phyloP scores from a whole-genome alignment of 306 rosid species.

The Cicer chorassanicum region DNA sequence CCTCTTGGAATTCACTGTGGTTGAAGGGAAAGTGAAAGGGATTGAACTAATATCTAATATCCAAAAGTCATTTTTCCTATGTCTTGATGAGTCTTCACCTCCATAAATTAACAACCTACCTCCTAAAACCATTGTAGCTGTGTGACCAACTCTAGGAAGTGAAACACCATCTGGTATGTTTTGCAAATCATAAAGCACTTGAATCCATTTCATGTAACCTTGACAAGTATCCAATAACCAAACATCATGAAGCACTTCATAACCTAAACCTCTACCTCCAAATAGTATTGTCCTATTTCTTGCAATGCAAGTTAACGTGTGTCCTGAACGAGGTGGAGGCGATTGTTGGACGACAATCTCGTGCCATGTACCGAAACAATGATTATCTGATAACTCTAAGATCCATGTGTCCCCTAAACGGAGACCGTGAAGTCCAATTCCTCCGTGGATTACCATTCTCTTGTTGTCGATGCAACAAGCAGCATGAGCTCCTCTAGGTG shows the following conservation, averaged over 20 bases:
- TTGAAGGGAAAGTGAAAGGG: constrained; percentile 51
- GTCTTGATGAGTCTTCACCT: constrained; percentile 83
- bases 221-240: constrained; percentile 72
- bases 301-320: constrained; percentile 75
- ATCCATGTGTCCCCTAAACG: constrained; percentile 90
- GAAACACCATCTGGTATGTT: constrained; percentile 71
- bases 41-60: constrained; percentile 67
- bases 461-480: constrained; percentile 69
- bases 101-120: constrained; percentile 80
- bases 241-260: constrained; percentile 81
- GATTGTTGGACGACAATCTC: constrained; percentile 66
- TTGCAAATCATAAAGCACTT: constrained; percentile 61
- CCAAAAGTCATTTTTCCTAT: constrained; percentile 86
- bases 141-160: constrained; percentile 89
- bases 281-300: constrained; percentile 64
- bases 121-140: constrained; percentile 81
- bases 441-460: constrained; percentile 89
- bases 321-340: constrained; percentile 95
- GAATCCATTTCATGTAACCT: constrained; percentile 63
- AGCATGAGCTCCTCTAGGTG: constrained; percentile 89
- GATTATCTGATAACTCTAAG: constrained; percentile 71
- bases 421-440: constrained; percentile 71
- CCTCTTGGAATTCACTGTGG: constrained; percentile 48
- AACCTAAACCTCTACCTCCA: constrained; percentile 89
- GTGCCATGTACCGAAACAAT: constrained; percentile 67